Base-by-base conservation (phyloP, 2,329 filamentous ascomycete species). In the Xylaria sp. region DNA sequence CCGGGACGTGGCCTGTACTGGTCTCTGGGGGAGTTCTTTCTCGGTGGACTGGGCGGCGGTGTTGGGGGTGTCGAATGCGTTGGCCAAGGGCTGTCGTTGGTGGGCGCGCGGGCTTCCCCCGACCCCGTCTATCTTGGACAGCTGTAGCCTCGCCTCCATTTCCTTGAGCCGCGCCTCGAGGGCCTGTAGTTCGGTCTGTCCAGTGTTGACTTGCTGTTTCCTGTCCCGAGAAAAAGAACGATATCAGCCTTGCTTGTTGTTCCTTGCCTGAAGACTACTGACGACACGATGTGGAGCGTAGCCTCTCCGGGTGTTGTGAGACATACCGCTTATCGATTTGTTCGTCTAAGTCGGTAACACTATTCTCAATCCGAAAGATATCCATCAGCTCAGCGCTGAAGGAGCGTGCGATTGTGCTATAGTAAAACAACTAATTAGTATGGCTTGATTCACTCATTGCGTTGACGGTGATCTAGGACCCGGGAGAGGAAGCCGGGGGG, bases 381-480 rank as follows among this genome's bases (percentile, higher is more conserved):
- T 93, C 91, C 84, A 95, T 92, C 69, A 98, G 85, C 79, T 95
- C 93, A 53, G 89, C 85, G 68, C 93, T 95, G 82, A 98, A 97
- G 78, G 92, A 93, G 75, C 89, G 91, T 62, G 94, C 94, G 81
- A 97, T 90, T 69, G 93, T 96, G 71, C 94, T 97, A 81, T 32
- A 70, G 55, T 71, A 68, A 62, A 54, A 72, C 61, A 24, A 21
- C 19, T 55, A 59, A 67, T 76, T 67, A 75, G 75, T 63, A 54
- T 24, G 19, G 24, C 30, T 65, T 57, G 30, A 24, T 64, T 53
- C 27, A 27, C 17, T 12, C 27, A 53, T 17, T 17, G 12, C 14
- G 50, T n/a, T 3, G 34, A 36, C 45, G 42, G 17, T 0, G 36
- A 27, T 17, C 21, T 8, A 12, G 12, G 32, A 11, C 24, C 48